Base-by-base conservation (phyloP, 2,329 filamentous ascomycete genomes). In the Aspergillus ochraceoroseus region DNA sequence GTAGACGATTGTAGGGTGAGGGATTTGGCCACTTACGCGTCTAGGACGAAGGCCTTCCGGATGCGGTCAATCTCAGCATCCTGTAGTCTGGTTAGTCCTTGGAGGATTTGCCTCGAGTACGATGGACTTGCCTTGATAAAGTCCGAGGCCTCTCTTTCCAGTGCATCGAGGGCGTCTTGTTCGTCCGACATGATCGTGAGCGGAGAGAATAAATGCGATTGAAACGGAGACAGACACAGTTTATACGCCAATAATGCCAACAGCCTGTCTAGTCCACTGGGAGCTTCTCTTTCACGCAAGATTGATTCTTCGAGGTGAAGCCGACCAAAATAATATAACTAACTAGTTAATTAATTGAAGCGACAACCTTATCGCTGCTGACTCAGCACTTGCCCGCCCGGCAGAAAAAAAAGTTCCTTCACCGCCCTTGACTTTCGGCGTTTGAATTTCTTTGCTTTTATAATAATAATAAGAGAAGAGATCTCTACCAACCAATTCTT, bases 51-150 rank as follows among this genome's bases (percentile, higher is more conserved):
- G 32, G 89, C 86, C 58, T 84, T 85, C 53, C 94, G 75, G 54
- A 98, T 98, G 56, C 90, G 85, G 60, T 94, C 87, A 57, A 96
- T 96, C 64, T 96, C 90, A 44, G 85, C 83, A 76, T 96, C 92
- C 85, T 94, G 50, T 3, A 14, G 17, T 23, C 19, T 22, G 33
- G 35, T 26, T 15, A 32, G 13, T 15, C 9, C 12, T 13, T 3
- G 6, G 12, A 13, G 30, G 5, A n/a, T 18, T 9, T 35, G 5
- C 25, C 7, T 18, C 11, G 2, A 12, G 11, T 3, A 25, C 3
- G 6, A 5, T 12, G 28, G 13, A 32, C 64, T 57, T 54, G 82
- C 87, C 76, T 95, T 96, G 60, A 85, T 83, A 59, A 90, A 94
- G 62, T 95, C 90, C 57, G 90, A 94, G 39, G 83, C 82, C 62